phyloP scores from a whole-genome alignment of 768 basidiomycete genomes.

The Serendipita sp. region DNA sequence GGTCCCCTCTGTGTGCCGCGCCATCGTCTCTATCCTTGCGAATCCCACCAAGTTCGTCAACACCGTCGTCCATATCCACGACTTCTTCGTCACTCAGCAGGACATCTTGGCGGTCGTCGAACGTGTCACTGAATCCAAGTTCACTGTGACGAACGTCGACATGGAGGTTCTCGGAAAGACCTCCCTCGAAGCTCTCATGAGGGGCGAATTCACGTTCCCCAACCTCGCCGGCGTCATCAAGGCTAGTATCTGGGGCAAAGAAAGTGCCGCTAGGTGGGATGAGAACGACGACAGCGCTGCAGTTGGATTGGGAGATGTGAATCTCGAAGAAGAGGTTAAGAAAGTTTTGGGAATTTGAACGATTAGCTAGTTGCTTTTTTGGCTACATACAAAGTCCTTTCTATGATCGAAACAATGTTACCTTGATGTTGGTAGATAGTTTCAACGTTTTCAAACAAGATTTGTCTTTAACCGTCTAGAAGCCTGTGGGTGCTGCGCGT shows the following conservation, averaged over 20 bases:
- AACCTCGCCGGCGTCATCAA: neutral
- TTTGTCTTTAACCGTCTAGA: too few relatives aligned
- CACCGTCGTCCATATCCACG: neutral
- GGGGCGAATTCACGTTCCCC: neutral
- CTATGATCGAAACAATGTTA: too few relatives aligned
- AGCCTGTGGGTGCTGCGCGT: too few relatives aligned
- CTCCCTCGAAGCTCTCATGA: neutral
- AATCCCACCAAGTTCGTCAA: neutral
- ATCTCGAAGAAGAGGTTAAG: neutral
- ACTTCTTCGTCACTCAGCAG: neutral
- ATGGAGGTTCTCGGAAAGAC: neutral
- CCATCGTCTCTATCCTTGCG: neutral
- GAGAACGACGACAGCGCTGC: neutral
- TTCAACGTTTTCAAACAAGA: too few relatives aligned
- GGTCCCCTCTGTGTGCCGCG: neutral
- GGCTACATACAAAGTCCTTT: too few relatives aligned
- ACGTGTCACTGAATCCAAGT: neutral
- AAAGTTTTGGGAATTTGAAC: neutral
- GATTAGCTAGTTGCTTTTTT: too few relatives aligned
- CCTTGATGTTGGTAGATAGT: too few relatives aligned
- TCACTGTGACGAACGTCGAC: neutral
- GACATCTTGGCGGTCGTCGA: neutral
- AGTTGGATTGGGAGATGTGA: neutral
- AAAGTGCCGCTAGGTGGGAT: neutral
- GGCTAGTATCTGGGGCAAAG: neutral